Base-by-base conservation (phyloP, 192 early-diverging fungal genomes). In the Oehlia diaphana region DNA sequence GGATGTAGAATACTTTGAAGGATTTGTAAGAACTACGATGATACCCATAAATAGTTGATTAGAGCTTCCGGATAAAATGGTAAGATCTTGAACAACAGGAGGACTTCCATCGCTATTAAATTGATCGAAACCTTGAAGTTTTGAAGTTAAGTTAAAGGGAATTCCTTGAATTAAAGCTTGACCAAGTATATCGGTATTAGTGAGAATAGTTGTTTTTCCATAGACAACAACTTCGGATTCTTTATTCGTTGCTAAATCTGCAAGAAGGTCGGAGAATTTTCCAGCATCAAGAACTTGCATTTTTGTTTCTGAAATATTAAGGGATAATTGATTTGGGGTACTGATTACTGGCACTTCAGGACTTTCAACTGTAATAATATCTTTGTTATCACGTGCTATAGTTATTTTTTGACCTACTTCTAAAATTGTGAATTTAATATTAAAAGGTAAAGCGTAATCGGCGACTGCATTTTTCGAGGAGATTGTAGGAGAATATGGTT, bases 361-460 rank as follows among this genome's bases (percentile, higher is more conserved):
- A 21, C 16, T 58, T 58, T 58, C 16, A 21, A 58, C 1, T 6
- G 16, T 19, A 58, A 5, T 19, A 16, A 19, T 21, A 21, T 14
- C 5, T 21, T 21, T 58, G 6, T 21, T 16, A 6, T 58, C 0
- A 58, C 0, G 16, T 58, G 6, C 14, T 42, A 58, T 21, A 4
- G 16, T 58, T 58, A 58, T 19, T 21, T 58, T 19, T 58, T 58
- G 53, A 21, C 19, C 16, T 58, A 58, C 1, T 14, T 6, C 1
- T 21, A 58, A 58, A 58, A 58, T 58, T 58, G 1, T 16, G 16
- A 58, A 58, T 28, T 83, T 85, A 33, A 91, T 74, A 50, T 78
- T 49, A 58, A 90, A 91, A 3, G 90, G 90, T 47, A 90, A 81
- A 6, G 74, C 23, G 80, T 82, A 86, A n/a, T 78, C 78, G 23